phyloP scores from a whole-genome alignment of 164 flowering plant species.

The Liriodendron chinense region DNA sequence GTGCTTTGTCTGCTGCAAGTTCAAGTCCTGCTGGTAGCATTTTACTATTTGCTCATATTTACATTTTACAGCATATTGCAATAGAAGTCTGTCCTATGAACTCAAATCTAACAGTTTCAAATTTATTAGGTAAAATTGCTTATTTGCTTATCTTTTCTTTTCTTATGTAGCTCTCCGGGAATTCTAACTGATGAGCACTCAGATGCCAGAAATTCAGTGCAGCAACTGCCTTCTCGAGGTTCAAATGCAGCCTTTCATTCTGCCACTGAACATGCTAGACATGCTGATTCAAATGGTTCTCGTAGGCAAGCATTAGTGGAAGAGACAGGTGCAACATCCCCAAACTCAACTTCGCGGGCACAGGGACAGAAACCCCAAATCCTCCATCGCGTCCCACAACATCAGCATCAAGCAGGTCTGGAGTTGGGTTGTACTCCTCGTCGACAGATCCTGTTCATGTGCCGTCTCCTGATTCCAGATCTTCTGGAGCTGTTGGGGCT shows the following conservation, averaged over 20 bases:
- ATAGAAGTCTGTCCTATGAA: not conserved
- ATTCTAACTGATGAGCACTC: conserved; percentile 32
- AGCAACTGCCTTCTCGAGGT: conserved; percentile 30
- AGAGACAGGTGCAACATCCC: conserved; percentile 26
- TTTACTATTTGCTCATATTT: too few species aligned
- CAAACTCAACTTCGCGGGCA: conserved; percentile 28
- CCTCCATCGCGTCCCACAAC: conserved; percentile 33
- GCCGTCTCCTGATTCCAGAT: conserved; percentile 77
- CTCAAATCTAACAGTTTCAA: not conserved
- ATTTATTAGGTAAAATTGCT: not conserved
- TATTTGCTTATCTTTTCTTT: conserved; percentile 4
- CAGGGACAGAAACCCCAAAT: conserved; percentile 33
- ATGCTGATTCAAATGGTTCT: conserved; percentile 29
- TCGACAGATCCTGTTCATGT: conserved; percentile 95
- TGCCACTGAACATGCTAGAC: conserved; percentile 28
- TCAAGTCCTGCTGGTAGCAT: too few species aligned
- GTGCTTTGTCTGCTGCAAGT: too few species aligned
- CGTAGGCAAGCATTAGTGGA: conserved; percentile 34
- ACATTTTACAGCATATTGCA: not conserved
- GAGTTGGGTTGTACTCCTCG: conserved; percentile 80
- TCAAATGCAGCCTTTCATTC: conserved; percentile 33
- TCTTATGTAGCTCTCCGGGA: conserved; percentile 35
- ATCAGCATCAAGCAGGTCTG: conserved; percentile 50
- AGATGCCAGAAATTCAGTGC: conserved; percentile 25
- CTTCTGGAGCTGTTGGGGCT: conserved; percentile 73